Conservation (phyloP, 345 rosid genomes). For the Viola odorata region DNA sequence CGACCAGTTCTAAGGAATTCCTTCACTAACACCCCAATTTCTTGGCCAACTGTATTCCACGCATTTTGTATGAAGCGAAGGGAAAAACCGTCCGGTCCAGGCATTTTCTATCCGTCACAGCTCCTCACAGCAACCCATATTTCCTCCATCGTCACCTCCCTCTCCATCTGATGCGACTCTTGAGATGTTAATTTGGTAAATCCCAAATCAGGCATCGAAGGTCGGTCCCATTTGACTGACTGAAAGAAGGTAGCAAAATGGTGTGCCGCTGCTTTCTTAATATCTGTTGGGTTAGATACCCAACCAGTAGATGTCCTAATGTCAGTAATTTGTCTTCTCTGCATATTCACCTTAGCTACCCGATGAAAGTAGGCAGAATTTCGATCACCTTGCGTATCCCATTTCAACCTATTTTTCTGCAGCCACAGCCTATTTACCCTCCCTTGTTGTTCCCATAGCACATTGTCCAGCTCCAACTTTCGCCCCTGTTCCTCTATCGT, state of each 20-base stretch:
- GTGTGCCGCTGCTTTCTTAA: no score
- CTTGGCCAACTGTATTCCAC: background rate
- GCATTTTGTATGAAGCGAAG: background rate
- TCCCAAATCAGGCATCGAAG: no score
- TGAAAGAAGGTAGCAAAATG: no score
- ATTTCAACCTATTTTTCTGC: background rate
- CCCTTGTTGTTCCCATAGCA: background rate
- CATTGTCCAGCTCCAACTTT: background rate
- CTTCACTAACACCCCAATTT: background rate
- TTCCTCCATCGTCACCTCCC: background rate
- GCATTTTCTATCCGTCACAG: background rate
- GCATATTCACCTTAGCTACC: background rate
- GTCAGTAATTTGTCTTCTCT: no score
- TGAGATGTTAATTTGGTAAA: no score
- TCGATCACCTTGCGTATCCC: background rate
- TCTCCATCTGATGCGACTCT: background rate
- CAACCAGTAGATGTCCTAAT: no score
- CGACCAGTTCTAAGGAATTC: background rate
- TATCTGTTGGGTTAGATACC: no score
- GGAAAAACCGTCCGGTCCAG: background rate
- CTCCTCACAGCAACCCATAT: background rate
- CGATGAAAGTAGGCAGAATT: background rate
- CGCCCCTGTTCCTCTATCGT: background rate
- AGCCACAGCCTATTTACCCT: background rate
- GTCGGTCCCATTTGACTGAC: no score